phyloP scores from a whole-genome alignment of 2,329 filamentous ascomycete species.

The Aspergillus pseudoglaucus region DNA sequence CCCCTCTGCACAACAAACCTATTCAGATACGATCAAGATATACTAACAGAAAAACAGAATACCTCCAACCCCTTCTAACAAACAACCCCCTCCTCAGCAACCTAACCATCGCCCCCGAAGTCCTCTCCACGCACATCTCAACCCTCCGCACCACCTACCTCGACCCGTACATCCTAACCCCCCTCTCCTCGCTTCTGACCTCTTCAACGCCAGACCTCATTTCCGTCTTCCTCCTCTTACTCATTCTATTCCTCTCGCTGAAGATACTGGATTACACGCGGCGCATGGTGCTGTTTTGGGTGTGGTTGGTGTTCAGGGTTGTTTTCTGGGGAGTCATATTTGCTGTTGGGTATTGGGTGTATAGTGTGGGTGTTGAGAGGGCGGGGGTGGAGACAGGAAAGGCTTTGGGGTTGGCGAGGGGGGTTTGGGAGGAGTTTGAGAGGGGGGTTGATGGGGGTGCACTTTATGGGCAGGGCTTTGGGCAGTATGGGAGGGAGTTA shows the following conservation, averaged over 20 bases:
- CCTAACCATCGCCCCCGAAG: slow-evolving; percentile 12
- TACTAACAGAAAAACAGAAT: slow-evolving; percentile 11
- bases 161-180: slow-evolving; percentile 45
- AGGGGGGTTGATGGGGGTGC: slow-evolving; percentile 29
- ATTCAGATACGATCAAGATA: not conserved
- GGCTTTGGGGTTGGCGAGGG: slow-evolving; percentile 59
- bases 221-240: slow-evolving; percentile 44
- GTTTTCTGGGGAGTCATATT: slow-evolving; percentile 59
- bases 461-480: slow-evolving; percentile 37
- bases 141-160: slow-evolving; percentile 32
- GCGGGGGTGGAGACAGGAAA: slow-evolving; percentile 35
- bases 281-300: slow-evolving; percentile 69
- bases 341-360: slow-evolving; percentile 51
- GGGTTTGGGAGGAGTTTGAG: slow-evolving; percentile 55
- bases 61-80: slow-evolving; percentile 13
- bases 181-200: slow-evolving; percentile 29
- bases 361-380: slow-evolving; percentile 30
- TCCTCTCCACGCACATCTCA: slow-evolving; percentile 13
- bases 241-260: slow-evolving; percentile 57
- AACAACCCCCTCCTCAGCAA: slow-evolving; percentile 12
- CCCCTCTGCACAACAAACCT: not conserved
- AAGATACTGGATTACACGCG: slow-evolving; percentile 63
- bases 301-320: slow-evolving; percentile 57
- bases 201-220: slow-evolving; percentile 29
- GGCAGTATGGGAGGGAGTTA: not conserved